phyloP scores from a whole-genome alignment of 768 basidiomycete species.

The Mycena capillaripes region DNA sequence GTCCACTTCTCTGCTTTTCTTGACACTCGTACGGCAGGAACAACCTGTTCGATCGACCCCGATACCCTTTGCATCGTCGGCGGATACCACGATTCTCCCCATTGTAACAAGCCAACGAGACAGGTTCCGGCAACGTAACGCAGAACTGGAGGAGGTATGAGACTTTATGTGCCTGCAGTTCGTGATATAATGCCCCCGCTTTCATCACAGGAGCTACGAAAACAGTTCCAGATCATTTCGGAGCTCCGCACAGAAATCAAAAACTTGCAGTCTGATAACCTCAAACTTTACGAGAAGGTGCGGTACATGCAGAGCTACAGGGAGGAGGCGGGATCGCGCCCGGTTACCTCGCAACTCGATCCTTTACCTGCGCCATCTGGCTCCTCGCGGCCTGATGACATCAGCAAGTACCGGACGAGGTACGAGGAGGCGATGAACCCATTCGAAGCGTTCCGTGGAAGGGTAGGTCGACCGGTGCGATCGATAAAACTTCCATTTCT shows the following conservation, averaged over 20 bases:
- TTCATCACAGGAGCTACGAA: conserved; percentile 83
- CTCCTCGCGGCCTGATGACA: conserved; percentile 66
- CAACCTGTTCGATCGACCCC: conserved; percentile 67
- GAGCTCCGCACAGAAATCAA: conserved; percentile 95
- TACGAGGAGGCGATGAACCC: conserved; percentile 99
- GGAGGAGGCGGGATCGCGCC: conserved; percentile 73
- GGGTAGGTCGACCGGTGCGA: conserved; percentile 65
- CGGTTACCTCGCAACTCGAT: conserved; percentile 74
- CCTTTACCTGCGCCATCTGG: conserved; percentile 68
- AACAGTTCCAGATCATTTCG: conserved; percentile 94
- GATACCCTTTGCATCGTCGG: conserved; percentile 78
- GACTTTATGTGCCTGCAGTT: not conserved
- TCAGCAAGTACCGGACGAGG: conserved; percentile 90
- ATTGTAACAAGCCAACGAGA: conserved; percentile 98
- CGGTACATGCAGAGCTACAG: conserved; percentile 98
- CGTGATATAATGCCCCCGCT: conserved; percentile 1
- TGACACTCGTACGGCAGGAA: conserved; percentile 40
- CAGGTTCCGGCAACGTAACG: conserved; percentile 96
- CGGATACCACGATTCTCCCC: conserved; percentile 96
- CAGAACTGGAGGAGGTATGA: conserved; percentile 92
- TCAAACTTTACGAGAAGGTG: conserved; percentile 99
- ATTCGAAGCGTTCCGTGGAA: conserved; percentile 96
- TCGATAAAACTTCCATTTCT: conserved; percentile 7
- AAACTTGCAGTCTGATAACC: conserved; percentile 92
- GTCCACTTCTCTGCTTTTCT: conserved; percentile 1